phyloP scores from a whole-genome alignment of 2,329 filamentous ascomycete species.

The Fusarium tupiense region DNA sequence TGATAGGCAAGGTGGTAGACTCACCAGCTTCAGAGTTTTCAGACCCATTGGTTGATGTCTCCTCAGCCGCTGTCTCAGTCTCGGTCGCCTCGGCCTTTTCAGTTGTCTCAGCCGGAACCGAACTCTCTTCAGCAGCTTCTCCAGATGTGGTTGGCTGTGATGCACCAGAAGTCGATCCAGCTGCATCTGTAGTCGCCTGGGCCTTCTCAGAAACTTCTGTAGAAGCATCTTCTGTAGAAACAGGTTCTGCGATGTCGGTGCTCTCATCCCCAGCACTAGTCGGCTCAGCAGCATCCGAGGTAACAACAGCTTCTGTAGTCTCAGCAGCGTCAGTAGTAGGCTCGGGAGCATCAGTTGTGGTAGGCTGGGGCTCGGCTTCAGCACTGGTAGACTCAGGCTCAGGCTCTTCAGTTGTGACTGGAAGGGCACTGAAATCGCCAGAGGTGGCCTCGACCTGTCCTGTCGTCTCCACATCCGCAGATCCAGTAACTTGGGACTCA shows the following conservation, averaged over 20 bases:
- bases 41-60: constrained; percentile 30
- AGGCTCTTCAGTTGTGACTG: constrained; percentile 9
- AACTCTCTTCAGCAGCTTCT: constrained; percentile 5
- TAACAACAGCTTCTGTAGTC: background rate
- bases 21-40: constrained; percentile 34
- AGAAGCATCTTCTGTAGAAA: background rate
- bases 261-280: background rate
- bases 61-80: constrained; percentile 26
- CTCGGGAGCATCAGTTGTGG: constrained; percentile 4
- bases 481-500: constrained; percentile 40
- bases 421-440: constrained; percentile 34
- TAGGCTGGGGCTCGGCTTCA: constrained; percentile 7
- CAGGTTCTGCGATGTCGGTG: background rate
- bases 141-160: constrained; percentile 19
- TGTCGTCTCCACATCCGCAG: constrained; percentile 38
- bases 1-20: constrained; percentile 17
- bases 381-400: background rate
- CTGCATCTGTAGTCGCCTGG: background rate
- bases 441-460: constrained; percentile 40
- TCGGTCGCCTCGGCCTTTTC: constrained; percentile 10
- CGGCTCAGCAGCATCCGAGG: background rate
- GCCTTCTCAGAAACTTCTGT: background rate
- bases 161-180: constrained; percentile 7
- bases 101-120: constrained; percentile 1
- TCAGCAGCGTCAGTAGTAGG: constrained; percentile 8